Percentiles rank a stretch among this genome's conserved stretches.
Evolutionary conservation across 768 basidiomycete genomes (phyloP).

Genomic region (Panus rudis): DNA sequence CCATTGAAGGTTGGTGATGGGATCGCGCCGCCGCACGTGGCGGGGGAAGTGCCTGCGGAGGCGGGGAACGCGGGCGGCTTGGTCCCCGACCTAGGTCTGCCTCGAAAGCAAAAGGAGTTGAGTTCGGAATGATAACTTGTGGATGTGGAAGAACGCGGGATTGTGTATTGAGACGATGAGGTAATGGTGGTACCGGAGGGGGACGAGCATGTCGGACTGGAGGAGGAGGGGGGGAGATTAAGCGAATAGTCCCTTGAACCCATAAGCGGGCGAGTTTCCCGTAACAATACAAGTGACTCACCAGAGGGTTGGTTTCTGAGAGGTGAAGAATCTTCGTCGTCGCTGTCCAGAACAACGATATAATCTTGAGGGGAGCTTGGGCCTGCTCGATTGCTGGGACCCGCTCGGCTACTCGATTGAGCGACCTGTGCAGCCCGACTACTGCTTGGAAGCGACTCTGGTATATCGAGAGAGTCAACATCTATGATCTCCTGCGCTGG

Average conservation of each 20-base stretch:
- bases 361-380: conserved; percentile 15
- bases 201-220: conserved; percentile 19
- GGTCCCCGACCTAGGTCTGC: conserved; percentile 18
- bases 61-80: conserved; percentile 18
- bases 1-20: conserved; percentile 52
- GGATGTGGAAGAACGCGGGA: conserved; percentile 15
- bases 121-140: conserved; percentile 40
- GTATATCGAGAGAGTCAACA: conserved; percentile 30
- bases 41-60: conserved; percentile 17
- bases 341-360: conserved; percentile 33
- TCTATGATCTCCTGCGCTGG: conserved; percentile 34
- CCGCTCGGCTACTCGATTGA: too few relatives aligned
- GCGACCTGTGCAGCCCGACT: not conserved
- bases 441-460: not conserved
- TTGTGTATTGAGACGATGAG: conserved; percentile 30
- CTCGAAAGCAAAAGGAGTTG: conserved; percentile 49
- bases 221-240: conserved; percentile 15
- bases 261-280: too few relatives aligned
- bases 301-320: too few relatives aligned
- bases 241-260: too few relatives aligned
- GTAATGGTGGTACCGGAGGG: conserved; percentile 54
- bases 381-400: too few relatives aligned
- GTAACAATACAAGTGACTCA: too few relatives aligned
- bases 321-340: conserved; percentile 32
- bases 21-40: conserved; percentile 38